Conservation (phyloP, 805 yeast species). For the Candida quercuum region DNA sequence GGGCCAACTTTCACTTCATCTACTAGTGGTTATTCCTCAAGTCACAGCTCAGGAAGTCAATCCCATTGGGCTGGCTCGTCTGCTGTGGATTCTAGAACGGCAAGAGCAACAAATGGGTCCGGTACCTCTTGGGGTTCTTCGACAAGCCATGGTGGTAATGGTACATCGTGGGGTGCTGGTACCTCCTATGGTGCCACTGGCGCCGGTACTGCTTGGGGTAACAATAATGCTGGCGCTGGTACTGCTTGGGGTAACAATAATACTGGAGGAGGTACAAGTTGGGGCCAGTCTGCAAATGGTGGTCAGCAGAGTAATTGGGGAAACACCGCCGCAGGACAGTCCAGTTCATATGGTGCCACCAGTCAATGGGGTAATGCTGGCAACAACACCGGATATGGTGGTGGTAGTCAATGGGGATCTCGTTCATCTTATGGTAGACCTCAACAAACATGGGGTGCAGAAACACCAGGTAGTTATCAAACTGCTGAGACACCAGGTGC, state of each 20-base stretch:
- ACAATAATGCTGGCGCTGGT: constrained; percentile 35
- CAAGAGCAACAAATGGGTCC: constrained; percentile 17
- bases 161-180: constrained; percentile 31
- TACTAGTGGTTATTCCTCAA: constrained; percentile 2
- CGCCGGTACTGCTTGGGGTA: constrained; percentile 39
- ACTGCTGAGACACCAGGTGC: constrained; percentile 31
- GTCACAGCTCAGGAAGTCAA: constrained; percentile 23
- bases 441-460: constrained; percentile 14
- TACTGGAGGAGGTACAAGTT: constrained; percentile 26
- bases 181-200: constrained; percentile 35
- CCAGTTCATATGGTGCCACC: constrained; percentile 7
- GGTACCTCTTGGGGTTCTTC: constrained; percentile 25
- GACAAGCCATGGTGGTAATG: constrained; percentile 5
- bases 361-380: constrained; percentile 32
- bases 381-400: constrained; percentile 21
- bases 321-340: not conserved
- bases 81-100: constrained; percentile 15
- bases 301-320: constrained; percentile 13
- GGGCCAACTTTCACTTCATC: constrained; percentile 13
- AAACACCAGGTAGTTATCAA: constrained; percentile 26
- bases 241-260: constrained; percentile 40
- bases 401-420: constrained; percentile 34
- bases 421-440: constrained; percentile 24
- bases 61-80: constrained; percentile 27
- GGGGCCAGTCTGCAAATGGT: constrained; percentile 32